These are phyloP conservation scores for Lodderomyces beijingensis DNA, from an alignment of 1,139 yeast species.

Conservation along the genomic window DNA sequence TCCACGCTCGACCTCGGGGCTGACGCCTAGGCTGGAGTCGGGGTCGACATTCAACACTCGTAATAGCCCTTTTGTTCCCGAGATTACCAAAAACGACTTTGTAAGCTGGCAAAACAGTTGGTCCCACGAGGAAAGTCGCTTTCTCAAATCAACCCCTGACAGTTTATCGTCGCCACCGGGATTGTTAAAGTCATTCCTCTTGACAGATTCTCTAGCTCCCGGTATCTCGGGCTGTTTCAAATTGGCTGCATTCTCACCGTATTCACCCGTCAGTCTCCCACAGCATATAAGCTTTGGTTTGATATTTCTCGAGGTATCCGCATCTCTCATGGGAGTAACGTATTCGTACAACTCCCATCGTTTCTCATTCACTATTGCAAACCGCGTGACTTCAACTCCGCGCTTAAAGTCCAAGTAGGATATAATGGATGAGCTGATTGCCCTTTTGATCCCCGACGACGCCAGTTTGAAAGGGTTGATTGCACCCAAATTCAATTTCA, in stretches of 20 bases:
- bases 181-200: constrained; percentile 31
- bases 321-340: constrained; percentile 14
- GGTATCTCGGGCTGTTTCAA: constrained; percentile 14
- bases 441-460: constrained; percentile 38
- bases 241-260: constrained; percentile 45
- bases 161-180: constrained; percentile 1
- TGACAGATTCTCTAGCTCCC: constrained; percentile 19
- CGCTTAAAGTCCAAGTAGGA: constrained; percentile 25
- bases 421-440: constrained; percentile 62
- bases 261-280: constrained; percentile 67
- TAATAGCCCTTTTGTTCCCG: constrained; percentile 72
- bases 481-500: constrained; percentile 37
- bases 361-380: constrained; percentile 62
- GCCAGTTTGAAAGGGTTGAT: constrained; percentile 29
- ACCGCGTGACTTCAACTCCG: constrained; percentile 50
- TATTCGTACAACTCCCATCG: constrained; percentile 71
- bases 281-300: constrained; percentile 61
- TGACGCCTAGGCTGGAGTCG: constrained; percentile 13
- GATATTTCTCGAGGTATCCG: constrained; percentile 14
- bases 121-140: constrained; percentile 51
- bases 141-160: constrained; percentile 20
- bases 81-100: constrained; percentile 54
- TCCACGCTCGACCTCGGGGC: too few species aligned
- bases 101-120: constrained; percentile 64
- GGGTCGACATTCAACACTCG: constrained; percentile 57